Evolutionary conservation across 768 basidiomycete genomes (phyloP).

Genomic region (Sarcodon aspratus): DNA sequence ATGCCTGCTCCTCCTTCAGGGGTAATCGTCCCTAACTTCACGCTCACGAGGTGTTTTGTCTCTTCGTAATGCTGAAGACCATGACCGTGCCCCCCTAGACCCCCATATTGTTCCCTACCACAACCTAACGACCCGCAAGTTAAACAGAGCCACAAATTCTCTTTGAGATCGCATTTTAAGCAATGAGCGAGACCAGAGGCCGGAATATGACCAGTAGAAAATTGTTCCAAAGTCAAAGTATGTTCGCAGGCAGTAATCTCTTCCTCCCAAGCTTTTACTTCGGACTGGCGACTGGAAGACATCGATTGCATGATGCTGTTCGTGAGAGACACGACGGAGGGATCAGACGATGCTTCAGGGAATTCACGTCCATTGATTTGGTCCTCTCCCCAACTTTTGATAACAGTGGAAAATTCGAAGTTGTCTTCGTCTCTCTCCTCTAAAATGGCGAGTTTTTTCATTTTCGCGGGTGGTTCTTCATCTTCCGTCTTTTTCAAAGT

Average conservation of each 20-base stretch:
- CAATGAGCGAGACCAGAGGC: slow-evolving; percentile 72
- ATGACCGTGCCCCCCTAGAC: slow-evolving; percentile 80
- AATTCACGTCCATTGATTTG: slow-evolving; percentile 33
- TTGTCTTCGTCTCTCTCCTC: slow-evolving; percentile 86
- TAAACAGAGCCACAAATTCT: slow-evolving; percentile 93
- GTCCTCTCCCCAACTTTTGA: slow-evolving; percentile 77
- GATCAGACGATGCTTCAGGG: slow-evolving; percentile 21
- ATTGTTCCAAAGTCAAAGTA: slow-evolving; percentile 43
- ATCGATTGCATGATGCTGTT: slow-evolving; percentile 68
- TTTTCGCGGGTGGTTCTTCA: slow-evolving; percentile 80
- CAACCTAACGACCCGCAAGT: slow-evolving; percentile 87
- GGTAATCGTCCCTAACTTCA: slow-evolving; percentile 94
- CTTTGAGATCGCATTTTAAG: slow-evolving; percentile 69
- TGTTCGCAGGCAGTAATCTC: slow-evolving; percentile 87
- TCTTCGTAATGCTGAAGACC: slow-evolving; percentile 68
- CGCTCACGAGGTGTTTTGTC: slow-evolving; percentile 69
- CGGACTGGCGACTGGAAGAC: slow-evolving; percentile 85
- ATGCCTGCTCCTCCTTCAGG: slow-evolving; percentile 85
- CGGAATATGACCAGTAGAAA: slow-evolving; percentile 31
- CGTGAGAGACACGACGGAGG: slow-evolving; percentile 43
- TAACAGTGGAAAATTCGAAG: slow-evolving; percentile 51
- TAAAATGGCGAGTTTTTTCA: slow-evolving; percentile 78
- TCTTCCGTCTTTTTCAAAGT: slow-evolving; percentile 42
- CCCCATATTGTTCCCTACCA: slow-evolving; percentile 78
- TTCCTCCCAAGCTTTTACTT: slow-evolving; percentile 97